Percentiles rank a stretch among this genome's conserved stretches.
Conservation (phyloP, 441 rosid genomes). For the Populus trichocarpa region DNA sequence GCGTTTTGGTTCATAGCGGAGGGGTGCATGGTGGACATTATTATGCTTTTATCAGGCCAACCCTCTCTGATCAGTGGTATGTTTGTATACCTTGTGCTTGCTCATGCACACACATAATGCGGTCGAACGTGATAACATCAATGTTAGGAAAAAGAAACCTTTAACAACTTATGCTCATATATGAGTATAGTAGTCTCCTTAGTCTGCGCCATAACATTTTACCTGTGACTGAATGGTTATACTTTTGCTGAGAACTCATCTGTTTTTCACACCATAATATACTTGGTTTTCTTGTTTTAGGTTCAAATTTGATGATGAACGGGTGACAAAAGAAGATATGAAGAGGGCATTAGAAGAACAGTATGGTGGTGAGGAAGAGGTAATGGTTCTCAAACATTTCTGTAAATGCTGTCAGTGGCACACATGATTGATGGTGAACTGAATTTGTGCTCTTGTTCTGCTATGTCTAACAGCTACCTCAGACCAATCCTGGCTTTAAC, state of each 20-base stretch:
- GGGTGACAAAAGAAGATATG: slow-evolving; percentile 92
- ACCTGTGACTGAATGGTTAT: background rate
- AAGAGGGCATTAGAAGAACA: slow-evolving; percentile 96
- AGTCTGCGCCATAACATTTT: background rate
- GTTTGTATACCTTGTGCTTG: slow-evolving; percentile 11
- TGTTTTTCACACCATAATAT: background rate
- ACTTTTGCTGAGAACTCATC: background rate
- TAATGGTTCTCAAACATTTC: slow-evolving; percentile 22
- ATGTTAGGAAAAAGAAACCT: background rate
- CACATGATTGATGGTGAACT: slow-evolving; percentile 13
- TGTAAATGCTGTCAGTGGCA: background rate
- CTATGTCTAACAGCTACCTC: slow-evolving; percentile 59
- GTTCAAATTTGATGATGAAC: slow-evolving; percentile 96
- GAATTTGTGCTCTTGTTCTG: slow-evolving; percentile 21
- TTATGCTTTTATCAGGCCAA: slow-evolving; percentile 90
- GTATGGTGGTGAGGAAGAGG: slow-evolving; percentile 99
- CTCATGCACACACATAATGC: background rate
- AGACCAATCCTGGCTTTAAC: slow-evolving; percentile 88
- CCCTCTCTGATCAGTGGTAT: slow-evolving; percentile 86
- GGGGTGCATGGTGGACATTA: slow-evolving; percentile 95
- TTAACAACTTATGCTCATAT: background rate
- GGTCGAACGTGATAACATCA: background rate
- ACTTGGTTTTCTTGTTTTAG: slow-evolving; percentile 26
- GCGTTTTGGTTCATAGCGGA: slow-evolving; percentile 91
- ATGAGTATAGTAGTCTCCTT: background rate